Conservation (phyloP, 768 basidiomycete species). For the Amanita thiersii region DNA sequence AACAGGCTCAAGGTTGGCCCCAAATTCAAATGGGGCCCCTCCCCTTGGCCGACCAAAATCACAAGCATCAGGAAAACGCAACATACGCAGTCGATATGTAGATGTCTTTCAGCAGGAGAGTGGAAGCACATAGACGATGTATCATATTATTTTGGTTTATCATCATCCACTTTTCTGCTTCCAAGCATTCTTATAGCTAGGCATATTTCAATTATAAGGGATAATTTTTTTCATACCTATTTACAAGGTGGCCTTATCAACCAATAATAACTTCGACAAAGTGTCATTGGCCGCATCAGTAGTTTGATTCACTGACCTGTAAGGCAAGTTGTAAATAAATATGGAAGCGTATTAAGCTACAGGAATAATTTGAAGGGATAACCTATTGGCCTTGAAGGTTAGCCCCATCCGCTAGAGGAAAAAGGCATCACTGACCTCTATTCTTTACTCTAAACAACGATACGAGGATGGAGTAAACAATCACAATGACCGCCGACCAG, state of each 20-base stretch:
- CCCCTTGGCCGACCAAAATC: slow-evolving; percentile 48
- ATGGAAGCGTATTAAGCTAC: slow-evolving; percentile 19
- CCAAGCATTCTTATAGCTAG: too few species aligned
- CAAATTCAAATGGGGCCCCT: slow-evolving; percentile 45
- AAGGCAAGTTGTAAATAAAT: too few species aligned
- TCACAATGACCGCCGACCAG: slow-evolving; percentile 74
- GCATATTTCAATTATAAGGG: too few species aligned
- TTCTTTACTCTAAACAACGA: slow-evolving; percentile 91
- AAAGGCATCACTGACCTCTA: slow-evolving; percentile 41
- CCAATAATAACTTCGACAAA: too few species aligned
- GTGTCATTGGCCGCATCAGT: too few species aligned
- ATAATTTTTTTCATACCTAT: too few species aligned
- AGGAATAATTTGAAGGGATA: slow-evolving; percentile 79
- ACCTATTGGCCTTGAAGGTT: slow-evolving; percentile 27
- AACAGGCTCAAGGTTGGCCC: slow-evolving; percentile 33
- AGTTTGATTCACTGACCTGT: too few species aligned
- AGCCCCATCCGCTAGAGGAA: neutral
- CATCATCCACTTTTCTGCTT: slow-evolving; percentile 8
- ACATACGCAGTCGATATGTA: slow-evolving; percentile 78
- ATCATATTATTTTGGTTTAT: slow-evolving; percentile 6
- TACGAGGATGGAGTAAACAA: slow-evolving; percentile 82
- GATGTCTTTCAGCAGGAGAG: slow-evolving; percentile 72
- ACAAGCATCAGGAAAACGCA: slow-evolving; percentile 57
- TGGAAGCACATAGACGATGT: slow-evolving; percentile 16
- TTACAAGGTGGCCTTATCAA: too few species aligned